A percentile compares a stretch with the other conserved stretches of the same genome.
phyloP scores from a whole-genome alignment of 202 grass and related monocot genomes.

The Carex arenaria region DNA sequence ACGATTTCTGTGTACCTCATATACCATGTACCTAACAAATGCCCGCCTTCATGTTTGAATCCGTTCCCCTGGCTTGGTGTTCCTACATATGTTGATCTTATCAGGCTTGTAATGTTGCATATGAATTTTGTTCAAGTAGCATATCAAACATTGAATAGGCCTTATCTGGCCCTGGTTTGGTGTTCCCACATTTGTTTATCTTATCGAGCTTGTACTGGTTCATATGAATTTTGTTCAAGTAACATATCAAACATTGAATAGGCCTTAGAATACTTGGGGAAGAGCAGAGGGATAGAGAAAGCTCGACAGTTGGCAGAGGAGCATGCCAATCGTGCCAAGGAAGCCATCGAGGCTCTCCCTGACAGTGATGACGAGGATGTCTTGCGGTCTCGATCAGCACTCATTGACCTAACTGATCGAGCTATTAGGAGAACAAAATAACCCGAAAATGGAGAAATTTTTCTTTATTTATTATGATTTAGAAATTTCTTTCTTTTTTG shows the following conservation, averaged over 20 bases:
- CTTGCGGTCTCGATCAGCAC: constrained; percentile 58
- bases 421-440: constrained; percentile 78
- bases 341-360: constrained; percentile 80
- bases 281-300: constrained; percentile 82
- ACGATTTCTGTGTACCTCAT: neutral
- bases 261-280: constrained; percentile 72
- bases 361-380: constrained; percentile 84
- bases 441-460: neutral
- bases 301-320: constrained; percentile 61
- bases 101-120: neutral
- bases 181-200: neutral
- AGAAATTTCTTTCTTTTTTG: constrained; percentile 3
- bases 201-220: neutral
- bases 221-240: neutral
- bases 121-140: neutral
- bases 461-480: constrained; percentile 7
- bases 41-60: neutral
- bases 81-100: neutral
- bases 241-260: constrained; percentile 24
- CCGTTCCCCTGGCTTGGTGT: neutral
- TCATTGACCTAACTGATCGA: constrained; percentile 62
- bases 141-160: constrained; percentile 41
- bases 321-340: constrained; percentile 53
- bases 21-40: neutral
- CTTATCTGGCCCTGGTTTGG: neutral